These are phyloP conservation scores for Endotrypanum monterogeii DNA, from an alignment of 208 protist genomes.

Conservation along the genomic window DNA sequence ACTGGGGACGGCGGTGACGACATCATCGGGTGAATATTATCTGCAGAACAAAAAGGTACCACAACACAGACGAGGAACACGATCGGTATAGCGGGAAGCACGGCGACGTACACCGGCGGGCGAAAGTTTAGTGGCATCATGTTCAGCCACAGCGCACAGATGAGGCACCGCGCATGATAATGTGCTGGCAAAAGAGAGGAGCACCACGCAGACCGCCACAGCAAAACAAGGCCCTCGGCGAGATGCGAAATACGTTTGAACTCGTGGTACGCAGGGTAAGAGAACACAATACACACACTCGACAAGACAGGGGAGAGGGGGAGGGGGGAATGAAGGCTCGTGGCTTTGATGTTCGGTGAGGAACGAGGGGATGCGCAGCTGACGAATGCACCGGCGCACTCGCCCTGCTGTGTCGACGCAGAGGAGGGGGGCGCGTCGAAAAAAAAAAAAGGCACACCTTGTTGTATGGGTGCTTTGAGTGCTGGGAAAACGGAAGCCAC, in stretches of 20 bases:
- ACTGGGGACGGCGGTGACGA: neutral
- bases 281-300: neutral
- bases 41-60: neutral
- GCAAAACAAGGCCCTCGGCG: neutral
- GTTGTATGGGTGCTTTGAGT: too few relatives aligned
- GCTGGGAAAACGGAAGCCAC: too few relatives aligned
- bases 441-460: too few relatives aligned
- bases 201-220: neutral
- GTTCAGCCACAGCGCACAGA: neutral
- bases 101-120: constrained; percentile 82
- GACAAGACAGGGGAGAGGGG: neutral
- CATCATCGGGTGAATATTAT: too few relatives aligned
- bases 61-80: constrained; percentile 72
- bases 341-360: neutral
- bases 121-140: neutral
- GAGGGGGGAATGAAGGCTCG: too few relatives aligned
- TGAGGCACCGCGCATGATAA: neutral
- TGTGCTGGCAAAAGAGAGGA: too few relatives aligned
- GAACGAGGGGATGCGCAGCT: too few relatives aligned
- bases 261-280: too few relatives aligned
- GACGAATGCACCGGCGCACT: too few relatives aligned
- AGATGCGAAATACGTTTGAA: too few relatives aligned
- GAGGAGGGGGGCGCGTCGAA: too few relatives aligned
- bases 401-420: too few relatives aligned
- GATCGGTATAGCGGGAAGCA: constrained; percentile 55